Evolutionary conservation across 2,329 filamentous ascomycete genomes (phyloP).

Genomic region (Dothistroma septosporum): DNA sequence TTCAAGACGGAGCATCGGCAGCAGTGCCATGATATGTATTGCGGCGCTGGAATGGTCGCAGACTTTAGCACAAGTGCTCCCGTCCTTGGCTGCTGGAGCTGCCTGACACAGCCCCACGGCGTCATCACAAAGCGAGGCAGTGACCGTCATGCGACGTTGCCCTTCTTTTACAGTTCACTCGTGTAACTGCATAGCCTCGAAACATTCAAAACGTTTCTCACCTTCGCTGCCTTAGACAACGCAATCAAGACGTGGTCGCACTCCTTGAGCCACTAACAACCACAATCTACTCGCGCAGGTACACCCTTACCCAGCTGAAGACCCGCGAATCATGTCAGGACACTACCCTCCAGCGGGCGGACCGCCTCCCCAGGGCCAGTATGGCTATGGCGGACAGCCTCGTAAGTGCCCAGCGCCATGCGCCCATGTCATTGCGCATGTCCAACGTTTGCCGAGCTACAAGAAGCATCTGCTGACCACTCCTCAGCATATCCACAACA

Average conservation of each 20-base stretch:
- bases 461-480: constrained; percentile 9
- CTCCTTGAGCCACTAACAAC: constrained; percentile 2
- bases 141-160: constrained; percentile 3
- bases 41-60: background rate
- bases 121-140: constrained; percentile 1
- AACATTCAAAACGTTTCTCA: background rate
- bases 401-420: constrained; percentile 11
- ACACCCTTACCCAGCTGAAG: constrained; percentile 4
- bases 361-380: constrained; percentile 8
- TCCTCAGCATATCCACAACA: constrained; percentile 17
- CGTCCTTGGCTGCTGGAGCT: background rate
- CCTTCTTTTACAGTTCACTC: background rate
- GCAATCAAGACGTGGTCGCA: background rate
- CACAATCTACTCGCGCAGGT: constrained; percentile 2
- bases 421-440: background rate
- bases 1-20: background rate
- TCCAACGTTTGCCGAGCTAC: background rate
- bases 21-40: background rate
- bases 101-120: background rate
- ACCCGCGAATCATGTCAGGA: constrained; percentile 11
- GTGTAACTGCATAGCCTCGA: constrained; percentile 4
- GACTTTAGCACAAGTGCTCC: background rate
- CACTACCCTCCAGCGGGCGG: constrained; percentile 14
- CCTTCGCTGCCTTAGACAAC: background rate
- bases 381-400: constrained; percentile 4